These are phyloP conservation scores for Kodamaea alishanica DNA, from an alignment of 1,139 yeast species.

Conservation along the genomic window DNA sequence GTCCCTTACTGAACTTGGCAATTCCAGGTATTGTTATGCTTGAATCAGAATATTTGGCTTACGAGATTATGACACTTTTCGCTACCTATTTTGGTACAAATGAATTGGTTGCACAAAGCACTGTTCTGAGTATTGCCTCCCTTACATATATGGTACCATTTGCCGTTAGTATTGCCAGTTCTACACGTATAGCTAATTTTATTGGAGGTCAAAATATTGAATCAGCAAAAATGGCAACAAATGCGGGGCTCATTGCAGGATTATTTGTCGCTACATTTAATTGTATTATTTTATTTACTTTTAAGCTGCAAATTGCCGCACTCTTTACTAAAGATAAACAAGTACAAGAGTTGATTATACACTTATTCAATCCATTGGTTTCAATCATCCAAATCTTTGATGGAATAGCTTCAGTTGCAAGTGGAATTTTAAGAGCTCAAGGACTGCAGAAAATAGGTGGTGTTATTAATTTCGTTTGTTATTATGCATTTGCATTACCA, in stretches of 20 bases:
- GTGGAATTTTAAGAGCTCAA: constrained; percentile 81
- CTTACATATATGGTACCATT: constrained; percentile 83
- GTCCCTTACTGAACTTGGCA: constrained; percentile 53
- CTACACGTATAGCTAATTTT: constrained; percentile 84
- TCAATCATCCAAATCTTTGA: constrained; percentile 74
- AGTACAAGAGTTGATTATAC: constrained; percentile 48
- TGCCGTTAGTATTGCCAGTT: constrained; percentile 81
- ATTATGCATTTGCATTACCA: constrained; percentile 71
- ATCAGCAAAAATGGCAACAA: constrained; percentile 61
- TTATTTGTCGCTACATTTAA: constrained; percentile 55
- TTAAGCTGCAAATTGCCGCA: constrained; percentile 55
- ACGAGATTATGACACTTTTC: constrained; percentile 53
- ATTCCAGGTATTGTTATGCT: constrained; percentile 58
- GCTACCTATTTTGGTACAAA: constrained; percentile 81
- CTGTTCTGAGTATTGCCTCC: constrained; percentile 77
- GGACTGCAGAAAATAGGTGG: constrained; percentile 88
- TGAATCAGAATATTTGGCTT: constrained; percentile 57
- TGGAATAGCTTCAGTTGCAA: constrained; percentile 77
- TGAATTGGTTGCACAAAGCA: constrained; percentile 85
- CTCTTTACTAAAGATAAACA: constrained; percentile 69
- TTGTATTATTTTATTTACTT: constrained; percentile 48
- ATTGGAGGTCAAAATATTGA: constrained; percentile 72
- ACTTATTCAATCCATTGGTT: constrained; percentile 63
- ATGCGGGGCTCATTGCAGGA: constrained; percentile 60
- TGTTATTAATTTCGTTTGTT: constrained; percentile 66